Percentiles rank a stretch among this genome's conserved stretches.
These are phyloP conservation scores for Saturnispora kantuleensis DNA, from an alignment of 805 yeast species.

Conservation along the genomic window DNA sequence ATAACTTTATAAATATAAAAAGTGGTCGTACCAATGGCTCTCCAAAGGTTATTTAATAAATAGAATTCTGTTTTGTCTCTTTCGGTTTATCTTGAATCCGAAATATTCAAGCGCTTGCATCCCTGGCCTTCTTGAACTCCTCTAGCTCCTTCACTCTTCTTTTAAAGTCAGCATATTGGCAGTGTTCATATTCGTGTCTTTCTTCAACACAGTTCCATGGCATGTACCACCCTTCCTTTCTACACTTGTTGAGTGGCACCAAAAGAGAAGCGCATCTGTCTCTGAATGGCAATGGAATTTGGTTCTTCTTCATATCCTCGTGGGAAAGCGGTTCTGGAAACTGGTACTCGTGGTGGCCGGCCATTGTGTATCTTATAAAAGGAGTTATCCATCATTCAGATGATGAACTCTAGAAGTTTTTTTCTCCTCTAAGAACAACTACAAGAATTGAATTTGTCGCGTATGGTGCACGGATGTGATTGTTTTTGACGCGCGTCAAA, in stretches of 20 bases:
- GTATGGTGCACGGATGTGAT: neutral
- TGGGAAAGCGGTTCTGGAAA: constrained; percentile 53
- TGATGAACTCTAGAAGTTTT: too few relatives aligned
- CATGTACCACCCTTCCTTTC: constrained; percentile 43
- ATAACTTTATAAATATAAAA: too few relatives aligned
- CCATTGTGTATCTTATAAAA: constrained; percentile 16
- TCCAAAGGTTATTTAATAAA: too few relatives aligned
- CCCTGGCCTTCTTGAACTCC: constrained; percentile 36
- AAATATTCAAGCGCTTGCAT: constrained; percentile 6
- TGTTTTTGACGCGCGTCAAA: neutral
- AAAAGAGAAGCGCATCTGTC: constrained; percentile 70
- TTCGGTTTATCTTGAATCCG: neutral
- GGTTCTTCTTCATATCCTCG: constrained; percentile 73
- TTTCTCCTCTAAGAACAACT: neutral
- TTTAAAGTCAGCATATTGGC: constrained; percentile 72
- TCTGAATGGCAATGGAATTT: constrained; percentile 70
- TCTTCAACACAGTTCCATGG: constrained; percentile 72
- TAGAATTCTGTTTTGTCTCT: neutral
- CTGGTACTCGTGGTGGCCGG: constrained; percentile 22
- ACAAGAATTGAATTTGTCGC: neutral
- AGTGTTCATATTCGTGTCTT: constrained; percentile 76
- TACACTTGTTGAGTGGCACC: constrained; percentile 53
- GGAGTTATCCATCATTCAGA: too few relatives aligned
- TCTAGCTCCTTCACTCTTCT: constrained; percentile 70
- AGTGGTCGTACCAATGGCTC: too few relatives aligned